Evolutionary conservation across 305 asterid genomes (phyloP).

Genomic region (Withania somnifera): DNA sequence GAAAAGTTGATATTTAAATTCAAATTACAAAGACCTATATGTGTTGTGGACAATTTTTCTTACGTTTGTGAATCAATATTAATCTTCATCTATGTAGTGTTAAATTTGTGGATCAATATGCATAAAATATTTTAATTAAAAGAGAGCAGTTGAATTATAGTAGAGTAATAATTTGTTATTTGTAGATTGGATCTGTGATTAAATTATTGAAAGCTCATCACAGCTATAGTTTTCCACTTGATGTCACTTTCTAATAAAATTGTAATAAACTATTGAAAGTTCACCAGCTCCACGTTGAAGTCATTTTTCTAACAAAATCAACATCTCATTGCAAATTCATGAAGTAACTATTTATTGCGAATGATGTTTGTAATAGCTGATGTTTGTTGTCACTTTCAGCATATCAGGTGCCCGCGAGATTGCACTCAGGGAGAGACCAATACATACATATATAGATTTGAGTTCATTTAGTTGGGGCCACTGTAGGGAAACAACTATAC

Average conservation of each 20-base stretch:
- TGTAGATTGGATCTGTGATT: neutral
- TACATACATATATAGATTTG: too few species aligned
- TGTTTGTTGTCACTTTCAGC: neutral
- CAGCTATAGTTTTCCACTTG: neutral
- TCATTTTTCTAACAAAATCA: neutral
- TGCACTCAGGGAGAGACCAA: too few species aligned
- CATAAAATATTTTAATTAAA: neutral
- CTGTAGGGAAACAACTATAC: neutral
- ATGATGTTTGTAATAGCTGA: too few species aligned
- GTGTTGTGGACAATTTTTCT: too few species aligned
- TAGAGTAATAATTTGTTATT: neutral
- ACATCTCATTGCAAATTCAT: neutral
- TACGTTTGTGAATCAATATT: neutral
- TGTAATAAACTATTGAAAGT: neutral
- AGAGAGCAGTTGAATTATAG: neutral
- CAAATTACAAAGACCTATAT: too few species aligned
- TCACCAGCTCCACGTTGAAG: neutral
- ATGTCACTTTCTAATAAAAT: neutral
- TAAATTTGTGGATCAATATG: neutral
- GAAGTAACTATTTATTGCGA: too few species aligned
- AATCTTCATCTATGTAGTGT: neutral
- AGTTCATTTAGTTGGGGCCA: too few species aligned
- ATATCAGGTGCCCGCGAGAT: neutral
- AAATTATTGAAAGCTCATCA: neutral
- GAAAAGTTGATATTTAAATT: too few species aligned